Evolutionary conservation across 768 basidiomycete species (phyloP).

Genomic region (Hebeloma cylindrosporum): DNA sequence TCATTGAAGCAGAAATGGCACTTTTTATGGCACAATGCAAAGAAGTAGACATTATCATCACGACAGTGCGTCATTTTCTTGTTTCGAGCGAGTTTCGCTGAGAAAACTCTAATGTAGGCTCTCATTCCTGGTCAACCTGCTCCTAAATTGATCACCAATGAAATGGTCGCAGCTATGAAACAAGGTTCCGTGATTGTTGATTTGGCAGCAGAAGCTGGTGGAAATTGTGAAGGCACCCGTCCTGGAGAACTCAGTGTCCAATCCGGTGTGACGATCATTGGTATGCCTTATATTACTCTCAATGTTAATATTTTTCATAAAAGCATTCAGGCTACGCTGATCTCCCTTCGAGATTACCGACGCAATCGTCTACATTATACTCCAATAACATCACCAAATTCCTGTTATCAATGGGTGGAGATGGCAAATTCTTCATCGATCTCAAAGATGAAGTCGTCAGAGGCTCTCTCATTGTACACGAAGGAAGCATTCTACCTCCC

Average conservation of each 20-base stretch:
- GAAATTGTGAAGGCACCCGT: constrained; percentile 80
- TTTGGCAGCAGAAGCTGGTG: constrained; percentile 85
- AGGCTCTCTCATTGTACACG: constrained; percentile 73
- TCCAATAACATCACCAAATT: constrained; percentile 93
- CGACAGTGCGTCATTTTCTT: constrained; percentile 53
- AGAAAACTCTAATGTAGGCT: constrained; percentile 43
- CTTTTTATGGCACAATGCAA: constrained; percentile 86
- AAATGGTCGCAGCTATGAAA: constrained; percentile 91
- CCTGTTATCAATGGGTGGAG: constrained; percentile 72
- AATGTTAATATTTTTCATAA: not conserved
- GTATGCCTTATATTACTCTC: constrained; percentile 33
- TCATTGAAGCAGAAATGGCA: constrained; percentile 85
- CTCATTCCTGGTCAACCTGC: constrained; percentile 86
- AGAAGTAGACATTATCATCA: constrained; percentile 88
- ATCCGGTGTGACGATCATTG: constrained; percentile 81
- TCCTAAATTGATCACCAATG: constrained; percentile 78
- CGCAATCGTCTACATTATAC: constrained; percentile 86
- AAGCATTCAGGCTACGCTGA: constrained; percentile 68
- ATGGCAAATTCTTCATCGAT: constrained; percentile 63
- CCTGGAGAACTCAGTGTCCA: constrained; percentile 72
- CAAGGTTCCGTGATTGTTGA: constrained; percentile 90
- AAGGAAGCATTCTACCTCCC: constrained; percentile 65
- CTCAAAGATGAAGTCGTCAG: constrained; percentile 83
- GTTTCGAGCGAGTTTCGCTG: not conserved
- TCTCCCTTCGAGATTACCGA: constrained; percentile 83